Evolutionary conservation across 345 rosid species (phyloP), one percentile per base, ranked within the genome.

Genomic region (Adansonia digitata): DNA sequence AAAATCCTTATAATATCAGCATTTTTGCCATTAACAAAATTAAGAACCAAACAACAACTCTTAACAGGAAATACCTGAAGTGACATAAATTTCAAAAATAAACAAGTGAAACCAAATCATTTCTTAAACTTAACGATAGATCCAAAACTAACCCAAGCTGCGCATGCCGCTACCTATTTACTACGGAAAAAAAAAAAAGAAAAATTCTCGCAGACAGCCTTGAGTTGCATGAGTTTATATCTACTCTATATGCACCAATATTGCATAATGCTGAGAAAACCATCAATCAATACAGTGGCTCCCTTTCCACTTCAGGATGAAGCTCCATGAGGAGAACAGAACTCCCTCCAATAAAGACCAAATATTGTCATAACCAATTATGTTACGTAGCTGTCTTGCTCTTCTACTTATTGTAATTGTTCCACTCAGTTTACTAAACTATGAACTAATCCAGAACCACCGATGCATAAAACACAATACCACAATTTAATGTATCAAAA

Each of bases 351-450:
- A 14, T 37, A 52, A 7, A 13, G 64, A 12, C 39, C 62, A 71
- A n/a, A 71, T 53, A 20, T 66, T 66, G 2, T 1, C 11, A 66
- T 2, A 42, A 24, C 34, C 11, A 66, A 13, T 3, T 22, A 42
- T 13, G n/a, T 40, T 3, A 22, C 1, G 0, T 20, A 22, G 69
- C 29, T 22, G n/a, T 40, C 18, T 65, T 65, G 42, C 48, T 39
- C 18, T 20, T 39, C 6, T 5, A 63, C 20, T 34, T 39, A 40
- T 39, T 64, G 34, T 10, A 26, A 4, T 56, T 56, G 49, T 40
- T 66, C 70, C 70, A 66, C 51, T 42, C 15, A 15, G 10, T 64
- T 39, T 62, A 39, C 29, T 62, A 35, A 62, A 62, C 67, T 40
- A 37, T 64, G 69, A 42, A 7, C 5, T 42, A 66, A 42, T 18